A percentile compares a stretch with the other conserved stretches of the same genome.
Evolutionary conservation across 176 grass and related monocot species (phyloP).

Genomic region (Juncus inflexus): DNA sequence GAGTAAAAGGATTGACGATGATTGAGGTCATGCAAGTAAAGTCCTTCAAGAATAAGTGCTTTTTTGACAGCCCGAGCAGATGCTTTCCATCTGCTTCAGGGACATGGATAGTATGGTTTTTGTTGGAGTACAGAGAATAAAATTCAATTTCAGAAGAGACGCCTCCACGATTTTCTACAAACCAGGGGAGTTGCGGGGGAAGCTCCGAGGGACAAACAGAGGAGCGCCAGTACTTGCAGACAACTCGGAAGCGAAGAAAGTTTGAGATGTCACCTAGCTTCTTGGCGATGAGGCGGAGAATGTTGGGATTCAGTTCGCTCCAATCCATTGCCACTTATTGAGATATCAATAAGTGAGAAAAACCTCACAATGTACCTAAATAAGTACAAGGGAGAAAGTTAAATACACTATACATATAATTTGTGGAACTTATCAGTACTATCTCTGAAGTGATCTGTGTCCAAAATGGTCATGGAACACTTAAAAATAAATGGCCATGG

Average conservation of each 20-base stretch:
- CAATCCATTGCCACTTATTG: no score
- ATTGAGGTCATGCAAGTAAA: background rate
- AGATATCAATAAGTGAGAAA: no score
- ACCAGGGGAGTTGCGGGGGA: background rate
- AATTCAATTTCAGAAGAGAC: background rate
- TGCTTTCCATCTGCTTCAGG: background rate
- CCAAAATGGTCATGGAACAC: no score
- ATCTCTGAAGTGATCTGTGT: no score
- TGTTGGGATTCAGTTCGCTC: background rate
- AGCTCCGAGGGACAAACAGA: background rate
- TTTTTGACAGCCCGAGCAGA: background rate
- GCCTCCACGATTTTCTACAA: background rate
- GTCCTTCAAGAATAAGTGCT: background rate
- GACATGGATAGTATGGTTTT: background rate
- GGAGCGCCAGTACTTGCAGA: background rate
- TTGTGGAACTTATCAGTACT: no score
- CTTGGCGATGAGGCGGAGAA: background rate
- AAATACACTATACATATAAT: no score
- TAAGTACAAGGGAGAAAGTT: no score
- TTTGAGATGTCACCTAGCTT: slow-evolving; percentile 1
- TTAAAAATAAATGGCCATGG: no score
- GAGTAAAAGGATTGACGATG: slow-evolving; percentile 9
- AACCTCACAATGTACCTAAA: no score
- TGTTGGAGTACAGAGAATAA: background rate
- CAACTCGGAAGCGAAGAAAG: slow-evolving; percentile 2